Conservation (phyloP, 805 yeast species). For the Teunomyces tritomae region DNA sequence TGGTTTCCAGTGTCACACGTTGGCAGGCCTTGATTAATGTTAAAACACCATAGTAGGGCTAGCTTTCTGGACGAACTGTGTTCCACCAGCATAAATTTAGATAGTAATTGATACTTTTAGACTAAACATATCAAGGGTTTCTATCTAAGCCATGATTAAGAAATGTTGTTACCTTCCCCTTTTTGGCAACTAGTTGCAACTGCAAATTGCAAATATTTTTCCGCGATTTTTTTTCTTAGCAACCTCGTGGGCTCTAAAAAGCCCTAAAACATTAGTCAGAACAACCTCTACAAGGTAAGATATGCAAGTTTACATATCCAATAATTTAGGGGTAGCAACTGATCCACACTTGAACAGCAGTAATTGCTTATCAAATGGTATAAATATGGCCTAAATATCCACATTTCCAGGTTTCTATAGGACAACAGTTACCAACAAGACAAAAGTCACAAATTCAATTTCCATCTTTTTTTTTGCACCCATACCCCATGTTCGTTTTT, state of each 20-base stretch:
- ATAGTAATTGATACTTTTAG: no score
- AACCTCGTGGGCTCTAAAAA: constrained; percentile 2
- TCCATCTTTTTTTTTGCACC: not conserved
- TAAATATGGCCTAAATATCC: no score
- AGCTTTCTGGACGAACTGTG: no score
- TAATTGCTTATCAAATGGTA: no score
- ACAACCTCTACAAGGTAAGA: not conserved
- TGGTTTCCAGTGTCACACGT: not conserved
- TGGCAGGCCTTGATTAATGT: not conserved
- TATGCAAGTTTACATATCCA: no score
- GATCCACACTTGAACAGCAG: no score
- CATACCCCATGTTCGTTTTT: constrained; percentile 3
- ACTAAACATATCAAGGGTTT: not conserved
- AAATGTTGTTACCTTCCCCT: not conserved
- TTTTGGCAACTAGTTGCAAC: constrained; percentile 1
- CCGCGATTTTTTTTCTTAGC: not conserved
- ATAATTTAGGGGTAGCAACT: no score
- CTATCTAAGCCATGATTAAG: no score
- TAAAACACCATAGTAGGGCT: no score
- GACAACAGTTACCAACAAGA: no score
- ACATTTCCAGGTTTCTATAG: no score
- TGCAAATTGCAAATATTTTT: not conserved
- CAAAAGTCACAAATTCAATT: not conserved
- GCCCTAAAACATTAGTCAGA: not conserved
- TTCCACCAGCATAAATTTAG: no score